These are phyloP conservation scores for Calonectria pteridis DNA, from an alignment of 2,329 filamentous ascomycete genomes.

Conservation along the genomic window DNA sequence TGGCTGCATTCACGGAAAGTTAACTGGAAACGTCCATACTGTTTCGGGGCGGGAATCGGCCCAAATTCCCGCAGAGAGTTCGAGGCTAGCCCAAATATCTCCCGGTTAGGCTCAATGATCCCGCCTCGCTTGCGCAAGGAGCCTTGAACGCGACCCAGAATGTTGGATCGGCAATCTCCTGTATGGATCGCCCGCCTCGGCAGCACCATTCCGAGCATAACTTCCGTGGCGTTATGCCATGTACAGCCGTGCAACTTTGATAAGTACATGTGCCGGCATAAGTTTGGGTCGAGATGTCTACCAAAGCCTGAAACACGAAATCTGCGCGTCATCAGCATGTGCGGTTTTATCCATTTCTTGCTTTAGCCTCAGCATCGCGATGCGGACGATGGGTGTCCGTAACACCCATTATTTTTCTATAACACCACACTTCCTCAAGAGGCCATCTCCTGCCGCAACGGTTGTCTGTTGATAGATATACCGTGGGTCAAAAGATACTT, in stretches of 20 bases:
- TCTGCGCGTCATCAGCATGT: background rate
- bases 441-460: too few species aligned
- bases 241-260: background rate
- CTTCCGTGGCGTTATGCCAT: background rate
- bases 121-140: background rate
- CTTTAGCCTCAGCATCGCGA: too few species aligned
- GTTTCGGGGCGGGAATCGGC: background rate
- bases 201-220: background rate
- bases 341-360: too few species aligned
- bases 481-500: too few species aligned
- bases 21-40: background rate
- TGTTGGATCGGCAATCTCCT: background rate
- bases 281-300: background rate
- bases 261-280: background rate
- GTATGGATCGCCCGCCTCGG: background rate
- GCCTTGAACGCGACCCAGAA: too few species aligned
- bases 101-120: too few species aligned
- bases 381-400: too few species aligned
- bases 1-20: background rate
- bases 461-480: too few species aligned
- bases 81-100: background rate
- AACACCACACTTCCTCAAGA: too few species aligned
- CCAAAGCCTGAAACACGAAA: background rate
- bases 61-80: background rate
- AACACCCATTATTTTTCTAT: too few species aligned